Base-by-base conservation (phyloP, 495 filamentous ascomycete genomes). In the Evansstolkia leycettana region DNA sequence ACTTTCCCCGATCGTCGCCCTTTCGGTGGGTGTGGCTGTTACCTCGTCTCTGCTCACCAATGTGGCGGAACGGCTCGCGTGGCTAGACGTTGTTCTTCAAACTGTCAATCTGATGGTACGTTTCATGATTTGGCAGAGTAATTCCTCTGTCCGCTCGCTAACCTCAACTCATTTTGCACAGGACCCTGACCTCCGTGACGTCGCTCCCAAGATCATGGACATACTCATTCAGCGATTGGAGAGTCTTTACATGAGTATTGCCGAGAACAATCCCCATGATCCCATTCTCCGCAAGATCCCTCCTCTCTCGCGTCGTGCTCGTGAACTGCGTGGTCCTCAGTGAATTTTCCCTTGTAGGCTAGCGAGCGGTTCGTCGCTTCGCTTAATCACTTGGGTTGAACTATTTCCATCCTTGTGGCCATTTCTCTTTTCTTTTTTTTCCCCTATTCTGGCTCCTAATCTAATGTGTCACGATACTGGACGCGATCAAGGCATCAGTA, bases 1-100 rank as follows among this genome's bases (percentile, higher is more conserved):
- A 6, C 69, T 94, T 17, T 78, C 75, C 28, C 76, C 82, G 2
- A 72, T 96, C 26, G 73, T 95, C 14, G 64, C 79, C 5, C 72
- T 96, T 16, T 94, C 87, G 0, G 79, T 92, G 20, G 80, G 79
- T 31, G 83, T 85, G 2, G 84, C 84, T 10, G 72, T 96, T 11
- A 82, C 82, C 17, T 66, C 73, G 6, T 69, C 79, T 17, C 65
- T 95, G 40, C 64, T 78, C 17, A 71, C 70, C 19, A 72, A 80
- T 44, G 41, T 82, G 20, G 44, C 58, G 28, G 65, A 84, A 54
- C 83, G 85, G 40, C 60, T 98, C 7, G 55, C 60, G 17, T 90
- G 87, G 83, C 63, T 95, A 33, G 81, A 92, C 38, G 65, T 70
- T 17, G 74, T 87, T 24, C 62, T 96, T 24, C 49, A 57, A 25